A percentile compares a stretch with the other conserved stretches of the same genome.
These are phyloP conservation scores for Phytophthora syringae DNA, from an alignment of 352 stramenopile genomes.

Conservation along the genomic window DNA sequence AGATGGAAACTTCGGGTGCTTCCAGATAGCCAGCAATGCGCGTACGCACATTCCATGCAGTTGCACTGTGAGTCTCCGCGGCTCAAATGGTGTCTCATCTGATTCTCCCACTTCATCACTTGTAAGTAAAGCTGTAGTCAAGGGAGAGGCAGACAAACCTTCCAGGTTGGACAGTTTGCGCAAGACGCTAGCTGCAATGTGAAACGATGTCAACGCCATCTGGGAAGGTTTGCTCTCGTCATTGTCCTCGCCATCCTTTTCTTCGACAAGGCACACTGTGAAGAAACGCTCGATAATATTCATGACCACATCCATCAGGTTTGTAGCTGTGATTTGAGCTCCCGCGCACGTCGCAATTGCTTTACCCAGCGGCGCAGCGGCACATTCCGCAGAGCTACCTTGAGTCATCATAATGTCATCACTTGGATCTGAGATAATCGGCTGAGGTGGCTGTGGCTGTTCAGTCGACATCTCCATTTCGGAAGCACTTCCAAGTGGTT, in stretches of 20 bases:
- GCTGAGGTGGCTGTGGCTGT: too few species aligned
- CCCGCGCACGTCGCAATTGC: conserved; percentile 34
- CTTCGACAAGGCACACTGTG: conserved; percentile 31
- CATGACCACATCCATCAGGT: conserved; percentile 63
- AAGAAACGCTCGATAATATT: conserved; percentile 57
- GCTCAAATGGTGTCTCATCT: conserved; percentile 47
- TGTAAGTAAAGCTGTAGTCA: conserved; percentile 66
- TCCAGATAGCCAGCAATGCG: conserved; percentile 66
- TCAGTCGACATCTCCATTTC: conserved; percentile 21
- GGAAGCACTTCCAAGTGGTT: conserved; percentile 33
- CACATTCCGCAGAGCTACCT: conserved; percentile 14
- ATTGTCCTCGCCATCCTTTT: neutral
- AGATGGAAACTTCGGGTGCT: conserved; percentile 50
- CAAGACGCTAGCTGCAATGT: conserved; percentile 66
- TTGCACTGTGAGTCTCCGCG: conserved; percentile 59
- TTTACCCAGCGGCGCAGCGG: conserved; percentile 19
- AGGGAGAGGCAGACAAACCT: conserved; percentile 59
- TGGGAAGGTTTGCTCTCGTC: conserved; percentile 35
- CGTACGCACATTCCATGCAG: conserved; percentile 70
- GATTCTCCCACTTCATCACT: conserved; percentile 53
- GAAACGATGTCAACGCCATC: conserved; percentile 75
- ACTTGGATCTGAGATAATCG: neutral
- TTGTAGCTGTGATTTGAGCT: conserved; percentile 41
- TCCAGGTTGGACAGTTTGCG: conserved; percentile 75
- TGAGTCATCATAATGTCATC: conserved; percentile 44